A percentile compares a stretch with the other conserved stretches of the same genome.
Evolutionary conservation across 345 rosid genomes (phyloP).

Genomic region (Brassica incana): DNA sequence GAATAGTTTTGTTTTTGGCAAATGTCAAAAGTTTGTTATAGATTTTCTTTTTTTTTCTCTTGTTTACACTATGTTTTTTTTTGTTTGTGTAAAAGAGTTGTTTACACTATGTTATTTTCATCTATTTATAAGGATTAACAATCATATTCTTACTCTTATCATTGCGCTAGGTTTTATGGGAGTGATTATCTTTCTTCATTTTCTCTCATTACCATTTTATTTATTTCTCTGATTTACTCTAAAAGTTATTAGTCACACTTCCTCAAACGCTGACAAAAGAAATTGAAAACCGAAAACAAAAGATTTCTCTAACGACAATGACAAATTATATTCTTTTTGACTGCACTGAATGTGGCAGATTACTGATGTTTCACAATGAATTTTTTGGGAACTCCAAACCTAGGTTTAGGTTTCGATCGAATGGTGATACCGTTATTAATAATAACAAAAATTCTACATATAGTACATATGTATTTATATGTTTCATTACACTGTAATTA

Average conservation of each 20-base stretch:
- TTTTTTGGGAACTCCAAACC: not conserved
- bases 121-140: not conserved
- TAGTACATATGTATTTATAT: too few relatives aligned
- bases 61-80: too few relatives aligned
- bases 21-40: not conserved
- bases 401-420: too few relatives aligned
- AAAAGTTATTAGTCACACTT: not conserved
- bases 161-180: not conserved
- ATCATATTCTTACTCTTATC: not conserved
- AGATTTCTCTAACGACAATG: not conserved
- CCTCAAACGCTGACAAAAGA: not conserved
- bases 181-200: not conserved
- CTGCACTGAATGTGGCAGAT: not conserved
- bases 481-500: too few relatives aligned
- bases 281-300: not conserved
- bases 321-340: not conserved
- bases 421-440: too few relatives aligned
- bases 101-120: not conserved
- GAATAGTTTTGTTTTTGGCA: not conserved
- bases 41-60: too few relatives aligned
- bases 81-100: too few relatives aligned
- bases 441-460: too few relatives aligned
- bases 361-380: not conserved
- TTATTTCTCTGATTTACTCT: not conserved
- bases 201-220: not conserved